Evolutionary conservation across 441 rosid species (phyloP).

Genomic region (Aquilaria agallochum): DNA sequence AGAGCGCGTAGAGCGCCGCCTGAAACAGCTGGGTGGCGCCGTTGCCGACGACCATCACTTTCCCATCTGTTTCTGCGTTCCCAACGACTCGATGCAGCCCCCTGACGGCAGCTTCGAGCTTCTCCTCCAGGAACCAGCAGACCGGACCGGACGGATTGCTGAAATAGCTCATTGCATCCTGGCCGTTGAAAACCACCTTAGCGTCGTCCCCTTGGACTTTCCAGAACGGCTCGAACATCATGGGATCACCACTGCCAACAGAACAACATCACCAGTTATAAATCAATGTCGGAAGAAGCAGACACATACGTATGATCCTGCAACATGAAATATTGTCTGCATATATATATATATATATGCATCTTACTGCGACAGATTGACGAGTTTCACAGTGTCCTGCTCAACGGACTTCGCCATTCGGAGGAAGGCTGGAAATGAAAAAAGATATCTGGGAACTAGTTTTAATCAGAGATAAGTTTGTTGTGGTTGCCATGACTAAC

Average conservation of each 20-base stretch:
- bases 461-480: no score
- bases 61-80: slow-evolving; percentile 48
- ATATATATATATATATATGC: no score
- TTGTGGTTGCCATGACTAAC: no score
- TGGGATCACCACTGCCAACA: slow-evolving; percentile 65
- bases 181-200: slow-evolving; percentile 46
- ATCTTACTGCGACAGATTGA: no score
- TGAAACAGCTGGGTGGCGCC: slow-evolving; percentile 72
- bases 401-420: no score
- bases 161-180: slow-evolving; percentile 76
- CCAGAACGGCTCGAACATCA: slow-evolving; percentile 66
- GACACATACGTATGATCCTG: no score
- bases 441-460: no score
- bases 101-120: slow-evolving; percentile 48
- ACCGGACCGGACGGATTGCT: slow-evolving; percentile 29
- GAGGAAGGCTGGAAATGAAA: no score
- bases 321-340: no score
- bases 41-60: slow-evolving; percentile 59
- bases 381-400: no score
- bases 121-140: slow-evolving; percentile 73
- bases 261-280: neutral
- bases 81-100: slow-evolving; percentile 50
- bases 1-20: slow-evolving; percentile 66
- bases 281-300: no score
- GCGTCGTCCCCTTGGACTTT: slow-evolving; percentile 46